Evolutionary conservation across 2,329 filamentous ascomycete species (phyloP).

Genomic region (Venturia pyrina): DNA sequence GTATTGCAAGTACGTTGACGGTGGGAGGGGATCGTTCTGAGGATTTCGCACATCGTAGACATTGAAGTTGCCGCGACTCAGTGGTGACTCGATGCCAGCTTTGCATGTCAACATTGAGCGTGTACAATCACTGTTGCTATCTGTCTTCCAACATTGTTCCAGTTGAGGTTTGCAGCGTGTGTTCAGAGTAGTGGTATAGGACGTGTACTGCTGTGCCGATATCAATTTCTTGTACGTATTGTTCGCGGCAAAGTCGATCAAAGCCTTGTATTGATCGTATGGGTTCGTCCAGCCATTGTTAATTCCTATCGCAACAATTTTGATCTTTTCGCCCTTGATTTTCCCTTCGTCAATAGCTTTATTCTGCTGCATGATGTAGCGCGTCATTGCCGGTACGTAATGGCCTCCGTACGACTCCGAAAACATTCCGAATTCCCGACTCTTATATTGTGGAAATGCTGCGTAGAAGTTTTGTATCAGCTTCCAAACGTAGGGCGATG

Average conservation of each 20-base stretch:
- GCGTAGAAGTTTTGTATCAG: slow-evolving; percentile 40
- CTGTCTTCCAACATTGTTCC: slow-evolving; percentile 26
- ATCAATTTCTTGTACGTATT: slow-evolving; percentile 34
- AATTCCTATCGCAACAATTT: slow-evolving; percentile 45
- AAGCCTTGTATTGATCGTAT: slow-evolving; percentile 30
- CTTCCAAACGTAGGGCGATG: slow-evolving; percentile 44
- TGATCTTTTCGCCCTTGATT: slow-evolving; percentile 27
- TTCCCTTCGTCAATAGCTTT: slow-evolving; percentile 26
- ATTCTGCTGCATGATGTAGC: slow-evolving; percentile 30
- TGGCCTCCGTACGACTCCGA: slow-evolving; percentile 29
- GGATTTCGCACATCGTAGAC: slow-evolving; percentile 38
- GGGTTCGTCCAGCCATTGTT: slow-evolving; percentile 49
- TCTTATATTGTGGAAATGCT: slow-evolving; percentile 23
- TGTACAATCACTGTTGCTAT: slow-evolving; percentile 23
- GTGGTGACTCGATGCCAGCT: slow-evolving; percentile 26
- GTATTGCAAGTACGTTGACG: slow-evolving; percentile 33
- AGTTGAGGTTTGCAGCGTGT: slow-evolving; percentile 29
- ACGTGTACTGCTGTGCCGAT: slow-evolving; percentile 21
- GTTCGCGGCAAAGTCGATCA: slow-evolving; percentile 23
- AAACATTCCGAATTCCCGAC: slow-evolving; percentile 26
- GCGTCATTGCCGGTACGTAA: slow-evolving; percentile 26
- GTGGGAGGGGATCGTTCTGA: slow-evolving; percentile 28
- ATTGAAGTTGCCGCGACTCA: slow-evolving; percentile 28
- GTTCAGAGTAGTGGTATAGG: slow-evolving; percentile 26
- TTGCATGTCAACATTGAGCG: slow-evolving; percentile 28